Conservation (phyloP, 2,329 filamentous ascomycete species). For the Fusarium sp. region DNA sequence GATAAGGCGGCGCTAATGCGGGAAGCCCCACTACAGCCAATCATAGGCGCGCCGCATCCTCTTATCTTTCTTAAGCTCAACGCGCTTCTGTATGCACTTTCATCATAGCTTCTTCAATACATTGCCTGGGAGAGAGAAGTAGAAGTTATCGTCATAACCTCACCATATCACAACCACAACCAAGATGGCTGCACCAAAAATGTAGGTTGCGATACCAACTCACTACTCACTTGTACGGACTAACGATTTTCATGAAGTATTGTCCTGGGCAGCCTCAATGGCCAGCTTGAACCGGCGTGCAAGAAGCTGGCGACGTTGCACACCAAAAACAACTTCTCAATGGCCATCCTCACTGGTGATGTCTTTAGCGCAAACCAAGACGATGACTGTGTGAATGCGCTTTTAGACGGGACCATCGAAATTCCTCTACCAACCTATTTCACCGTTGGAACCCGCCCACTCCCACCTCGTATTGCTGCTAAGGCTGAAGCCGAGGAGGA, state of each 20-base stretch:
- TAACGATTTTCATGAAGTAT: conserved; percentile 60
- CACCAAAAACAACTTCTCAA: conserved; percentile 85
- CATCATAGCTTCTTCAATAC: conserved; percentile 32
- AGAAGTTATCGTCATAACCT: conserved; percentile 5
- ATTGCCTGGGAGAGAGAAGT: background rate
- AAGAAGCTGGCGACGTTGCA: conserved; percentile 83
- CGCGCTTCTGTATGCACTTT: conserved; percentile 26
- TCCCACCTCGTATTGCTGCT: conserved; percentile 76
- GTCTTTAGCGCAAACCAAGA: conserved; percentile 75
- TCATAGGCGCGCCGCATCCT: conserved; percentile 45
- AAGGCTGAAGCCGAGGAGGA: conserved; percentile 78
- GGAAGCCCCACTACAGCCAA: conserved; percentile 41
- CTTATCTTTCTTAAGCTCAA: conserved; percentile 41
- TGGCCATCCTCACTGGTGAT: conserved; percentile 86
- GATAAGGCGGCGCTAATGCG: conserved; percentile 45
- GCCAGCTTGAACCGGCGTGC: conserved; percentile 79
- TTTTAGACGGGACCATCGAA: conserved; percentile 76
- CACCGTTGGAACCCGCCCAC: conserved; percentile 75
- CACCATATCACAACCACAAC: conserved; percentile 5
- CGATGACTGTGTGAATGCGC: conserved; percentile 65
- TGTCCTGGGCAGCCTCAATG: conserved; percentile 84
- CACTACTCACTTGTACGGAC: background rate
- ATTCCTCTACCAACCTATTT: conserved; percentile 92
- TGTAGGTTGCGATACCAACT: conserved; percentile 48
- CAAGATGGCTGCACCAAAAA: conserved; percentile 59